Evolutionary conservation across 352 stramenopile species (phyloP).

Genomic region (Phytophthora pseudosyringae): DNA sequence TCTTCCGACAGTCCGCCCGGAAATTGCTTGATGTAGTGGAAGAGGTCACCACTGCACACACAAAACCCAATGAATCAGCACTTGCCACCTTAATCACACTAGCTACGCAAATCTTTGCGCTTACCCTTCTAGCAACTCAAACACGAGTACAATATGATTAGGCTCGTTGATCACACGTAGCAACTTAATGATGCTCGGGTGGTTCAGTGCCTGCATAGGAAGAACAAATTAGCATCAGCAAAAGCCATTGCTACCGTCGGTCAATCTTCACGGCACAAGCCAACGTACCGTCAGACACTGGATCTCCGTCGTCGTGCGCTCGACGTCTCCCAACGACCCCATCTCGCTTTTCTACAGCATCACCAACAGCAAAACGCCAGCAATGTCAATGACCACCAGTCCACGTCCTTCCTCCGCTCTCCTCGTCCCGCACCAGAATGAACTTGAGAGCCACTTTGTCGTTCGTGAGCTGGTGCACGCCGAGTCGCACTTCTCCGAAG

Average conservation of each 20-base stretch:
- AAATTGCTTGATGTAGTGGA: constrained; percentile 82
- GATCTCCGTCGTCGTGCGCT: constrained; percentile 88
- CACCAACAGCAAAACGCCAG: neutral
- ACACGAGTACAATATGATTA: constrained; percentile 88
- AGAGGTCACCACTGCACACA: constrained; percentile 72
- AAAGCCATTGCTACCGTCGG: neutral
- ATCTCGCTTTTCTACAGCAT: constrained; percentile 86
- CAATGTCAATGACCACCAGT: neutral
- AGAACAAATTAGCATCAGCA: constrained; percentile 5
- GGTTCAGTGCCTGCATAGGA: constrained; percentile 67
- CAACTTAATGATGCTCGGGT: constrained; percentile 90
- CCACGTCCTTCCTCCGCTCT: neutral
- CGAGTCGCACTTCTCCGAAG: constrained; percentile 81
- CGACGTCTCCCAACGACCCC: constrained; percentile 84
- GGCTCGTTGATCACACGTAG: constrained; percentile 85
- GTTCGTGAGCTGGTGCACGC: constrained; percentile 85
- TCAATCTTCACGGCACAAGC: neutral
- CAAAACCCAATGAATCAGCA: neutral
- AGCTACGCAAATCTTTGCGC: neutral
- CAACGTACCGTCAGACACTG: constrained; percentile 74
- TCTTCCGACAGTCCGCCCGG: constrained; percentile 63
- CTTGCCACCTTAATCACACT: neutral
- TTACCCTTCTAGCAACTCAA: constrained; percentile 87
- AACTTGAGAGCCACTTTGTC: constrained; percentile 91
- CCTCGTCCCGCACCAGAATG: constrained; percentile 53